Base-by-base conservation (phyloP, 805 yeast species). In the Candida sithepensis region DNA sequence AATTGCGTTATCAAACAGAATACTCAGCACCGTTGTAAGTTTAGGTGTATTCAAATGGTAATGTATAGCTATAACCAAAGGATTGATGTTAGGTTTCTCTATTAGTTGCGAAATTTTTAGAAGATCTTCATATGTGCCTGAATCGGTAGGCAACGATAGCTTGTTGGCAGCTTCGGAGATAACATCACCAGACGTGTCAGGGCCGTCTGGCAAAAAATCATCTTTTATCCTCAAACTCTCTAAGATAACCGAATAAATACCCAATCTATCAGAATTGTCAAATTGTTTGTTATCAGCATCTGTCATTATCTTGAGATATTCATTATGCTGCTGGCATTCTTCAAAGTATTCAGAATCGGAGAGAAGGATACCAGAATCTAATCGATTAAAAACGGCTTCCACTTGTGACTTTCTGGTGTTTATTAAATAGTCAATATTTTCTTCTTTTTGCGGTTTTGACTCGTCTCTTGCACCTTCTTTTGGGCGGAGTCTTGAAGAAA, bases 291-390 rank as follows among this genome's bases (percentile, higher is more conserved):
- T 41, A 16, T 55, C 45, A 16, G 61, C 42, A 32, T 62, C 64
- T 44, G 59, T 57, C 45, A 58, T 21, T 5, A 59, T 39, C 41
- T 58, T 64, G 16, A 59, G 52, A 32, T 48, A 41, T 2, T 43
- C 41, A 42, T 61, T 61, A 24, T 52, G 44, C 1, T 53, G 41
- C 40, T 60, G 57, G 3, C 61, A 23, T 37, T 46, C 47, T 2
- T 57, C 49, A 14, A 55, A 43, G 41, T 52, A 61, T 6, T 48
- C 55, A 20, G 50, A 56, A 5, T 48, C 50, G 4, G 63, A 47
- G 3, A 56, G 39, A 2, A 48, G 20, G 39, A 50, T 39, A 4
- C 49, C 46, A 1, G 47, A 39, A 20, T 58, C 47, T 2, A 57
- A 19, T 7, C 40, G 22, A 7, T 47, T 34, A 8, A 55, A 26